phyloP scores from a whole-genome alignment of 2,329 filamentous ascomycete genomes.

The Chrysosporium keratinophilum region DNA sequence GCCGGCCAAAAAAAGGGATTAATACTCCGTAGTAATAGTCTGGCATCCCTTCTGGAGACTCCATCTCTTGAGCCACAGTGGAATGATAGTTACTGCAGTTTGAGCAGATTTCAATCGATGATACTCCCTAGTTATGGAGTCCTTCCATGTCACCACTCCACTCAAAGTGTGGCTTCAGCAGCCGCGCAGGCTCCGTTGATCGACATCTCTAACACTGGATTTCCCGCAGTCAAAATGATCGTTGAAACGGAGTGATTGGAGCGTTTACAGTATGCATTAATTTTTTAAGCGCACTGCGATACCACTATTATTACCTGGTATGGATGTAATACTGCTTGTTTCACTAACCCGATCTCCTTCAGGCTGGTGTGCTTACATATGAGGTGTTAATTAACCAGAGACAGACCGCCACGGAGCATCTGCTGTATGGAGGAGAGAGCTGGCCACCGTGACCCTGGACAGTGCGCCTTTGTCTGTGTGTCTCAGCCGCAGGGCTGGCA shows the following conservation, averaged over 20 bases:
- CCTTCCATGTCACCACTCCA: neutral
- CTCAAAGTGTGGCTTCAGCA: neutral
- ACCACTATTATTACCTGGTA: neutral
- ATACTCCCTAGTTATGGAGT: neutral
- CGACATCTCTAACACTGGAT: neutral
- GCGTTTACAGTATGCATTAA: neutral
- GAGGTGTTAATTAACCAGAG: neutral
- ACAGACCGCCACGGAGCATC: neutral
- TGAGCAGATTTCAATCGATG: neutral
- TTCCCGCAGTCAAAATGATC: neutral
- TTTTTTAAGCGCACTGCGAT: neutral
- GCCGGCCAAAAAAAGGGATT: too few relatives aligned
- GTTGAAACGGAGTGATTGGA: neutral
- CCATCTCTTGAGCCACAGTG: too few relatives aligned
- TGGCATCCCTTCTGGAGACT: too few relatives aligned
- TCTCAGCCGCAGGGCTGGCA: neutral
- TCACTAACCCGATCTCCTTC: neutral
- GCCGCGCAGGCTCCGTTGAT: neutral
- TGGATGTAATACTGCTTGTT: neutral
- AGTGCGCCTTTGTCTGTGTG: neutral
- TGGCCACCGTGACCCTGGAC: neutral
- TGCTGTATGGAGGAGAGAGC: neutral
- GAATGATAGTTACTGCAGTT: too few relatives aligned
- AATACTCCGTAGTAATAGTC: too few relatives aligned
- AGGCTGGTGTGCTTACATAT: neutral